Base-by-base conservation (phyloP, 2,329 filamentous ascomycete genomes). In the Colletotrichum lentis region DNA sequence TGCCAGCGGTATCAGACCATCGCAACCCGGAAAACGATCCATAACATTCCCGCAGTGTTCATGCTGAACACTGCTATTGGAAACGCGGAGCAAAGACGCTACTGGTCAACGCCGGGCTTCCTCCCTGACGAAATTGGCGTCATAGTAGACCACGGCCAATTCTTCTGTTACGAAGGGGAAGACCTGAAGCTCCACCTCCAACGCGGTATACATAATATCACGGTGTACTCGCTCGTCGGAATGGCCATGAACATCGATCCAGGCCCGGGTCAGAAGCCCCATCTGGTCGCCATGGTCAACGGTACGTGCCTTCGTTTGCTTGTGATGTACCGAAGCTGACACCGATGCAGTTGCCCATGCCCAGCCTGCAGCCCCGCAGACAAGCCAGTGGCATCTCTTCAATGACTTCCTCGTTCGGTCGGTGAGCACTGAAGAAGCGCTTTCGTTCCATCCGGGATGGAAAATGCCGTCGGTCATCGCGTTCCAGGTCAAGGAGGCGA, bases 391-490 rank as follows among this genome's bases (percentile, higher is more conserved):
- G 96, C 93, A 98, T 79, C 80, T 99, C 1, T 97, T 99, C 82
- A 99, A 99, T 73, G 96, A 99, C 79, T 99, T 99, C 74, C 81
- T 97, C 43, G 96, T 99, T 24, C 88, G 92, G 14, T 89, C 91
- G 11, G 88, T 97, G 18, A 88, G 90, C 39, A 86, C 88, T 35
- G 90, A 94, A 69, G 95, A 99, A 76, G 96, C 95, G 0, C 83
- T 98, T 20, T 89, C 91, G 27, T 99, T 98, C 78, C 94, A 95
- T 70, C 88, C 93, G 3, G 86, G 89, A 20, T 99, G 96, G 96
- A 99, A 98, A 81, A 85, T 93, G 57, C 96, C 96, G 0, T 94
- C 93, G 14, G 91, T 98, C 5, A 81, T 99, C 61, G 86, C 92
- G 5, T 99, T 92, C 79, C 96, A 99, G 77, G 81, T 91, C 35